phyloP scores from a whole-genome alignment of 2,329 filamentous ascomycete species.

The Fusarium virguliforme region DNA sequence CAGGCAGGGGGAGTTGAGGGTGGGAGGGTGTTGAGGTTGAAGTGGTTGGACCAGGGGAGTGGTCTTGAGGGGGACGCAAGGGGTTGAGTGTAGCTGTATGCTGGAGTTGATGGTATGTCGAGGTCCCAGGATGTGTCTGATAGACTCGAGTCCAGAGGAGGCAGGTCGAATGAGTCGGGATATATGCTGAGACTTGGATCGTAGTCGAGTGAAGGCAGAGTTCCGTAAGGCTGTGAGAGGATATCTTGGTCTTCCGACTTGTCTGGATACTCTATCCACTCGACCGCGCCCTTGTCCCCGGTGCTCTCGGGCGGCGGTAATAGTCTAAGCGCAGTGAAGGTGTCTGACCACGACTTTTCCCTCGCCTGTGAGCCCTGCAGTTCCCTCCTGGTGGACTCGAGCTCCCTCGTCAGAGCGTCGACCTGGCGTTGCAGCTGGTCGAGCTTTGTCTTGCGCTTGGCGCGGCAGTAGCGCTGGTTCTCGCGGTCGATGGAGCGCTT shows the following conservation, averaged over 20 bases:
- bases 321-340: conserved; percentile 11
- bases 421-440: conserved; percentile 40
- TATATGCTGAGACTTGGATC: conserved; percentile 7
- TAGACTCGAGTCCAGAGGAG: conserved; percentile 17
- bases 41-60: conserved; percentile 32
- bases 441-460: conserved; percentile 44
- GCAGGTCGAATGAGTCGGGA: not conserved
- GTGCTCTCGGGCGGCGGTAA: not conserved
- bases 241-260: not conserved
- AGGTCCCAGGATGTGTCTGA: conserved; percentile 26
- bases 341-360: conserved; percentile 25
- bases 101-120: conserved; percentile 13
- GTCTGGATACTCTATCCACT: not conserved
- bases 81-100: conserved; percentile 1
- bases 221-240: not conserved
- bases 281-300: not conserved
- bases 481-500: conserved; percentile 50
- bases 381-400: conserved; percentile 13
- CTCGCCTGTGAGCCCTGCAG: conserved; percentile 21
- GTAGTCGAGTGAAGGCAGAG: not conserved
- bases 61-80: conserved; percentile 22
- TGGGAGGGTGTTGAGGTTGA: conserved; percentile 18
- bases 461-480: conserved; percentile 48
- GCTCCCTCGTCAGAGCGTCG: conserved; percentile 25
- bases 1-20: conserved; percentile 11